These are phyloP conservation scores for Pulveroboletus ravenelii DNA, from an alignment of 768 basidiomycete genomes.

Conservation along the genomic window DNA sequence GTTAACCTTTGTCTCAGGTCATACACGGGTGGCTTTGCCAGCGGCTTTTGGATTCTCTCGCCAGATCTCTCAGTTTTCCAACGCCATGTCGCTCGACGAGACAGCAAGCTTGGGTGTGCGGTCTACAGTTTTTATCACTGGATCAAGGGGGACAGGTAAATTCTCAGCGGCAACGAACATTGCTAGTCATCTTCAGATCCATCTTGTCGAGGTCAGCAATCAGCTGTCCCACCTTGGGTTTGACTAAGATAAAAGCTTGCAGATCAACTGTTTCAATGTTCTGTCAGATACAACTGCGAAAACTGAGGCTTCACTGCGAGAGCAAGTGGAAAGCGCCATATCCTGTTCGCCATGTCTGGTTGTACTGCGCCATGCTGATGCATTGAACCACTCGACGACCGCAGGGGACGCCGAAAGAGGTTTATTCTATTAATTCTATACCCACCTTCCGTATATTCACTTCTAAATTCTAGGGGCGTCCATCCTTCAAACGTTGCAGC, in stretches of 20 bases:
- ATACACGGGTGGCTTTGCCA: neutral
- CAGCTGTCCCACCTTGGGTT: neutral
- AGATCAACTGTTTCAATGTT: constrained; percentile 87
- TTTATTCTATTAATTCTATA: neutral
- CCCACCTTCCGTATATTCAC: neutral
- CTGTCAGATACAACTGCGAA: constrained; percentile 73
- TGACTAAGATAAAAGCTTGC: neutral
- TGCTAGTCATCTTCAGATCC: constrained; percentile 64
- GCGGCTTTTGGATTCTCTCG: constrained; percentile 32
- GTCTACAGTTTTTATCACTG: constrained; percentile 72
- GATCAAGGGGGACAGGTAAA: constrained; percentile 80
- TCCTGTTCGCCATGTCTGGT: constrained; percentile 82
- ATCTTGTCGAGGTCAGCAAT: constrained; percentile 63
- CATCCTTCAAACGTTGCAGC: constrained; percentile 53
- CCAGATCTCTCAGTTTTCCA: constrained; percentile 53
- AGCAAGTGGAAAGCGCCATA: constrained; percentile 71
- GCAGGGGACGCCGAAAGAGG: constrained; percentile 63
- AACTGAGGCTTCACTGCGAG: constrained; percentile 67
- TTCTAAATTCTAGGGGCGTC: constrained; percentile 43
- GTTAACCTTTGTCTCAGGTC: constrained; percentile 22
- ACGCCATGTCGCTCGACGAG: constrained; percentile 53
- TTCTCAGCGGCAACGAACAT: constrained; percentile 55
- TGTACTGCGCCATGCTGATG: constrained; percentile 76
- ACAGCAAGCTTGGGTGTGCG: constrained; percentile 59
- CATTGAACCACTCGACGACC: constrained; percentile 60